phyloP scores from a whole-genome alignment of 1,139 yeast genomes.

The Nakaseomyces bracarensis region DNA sequence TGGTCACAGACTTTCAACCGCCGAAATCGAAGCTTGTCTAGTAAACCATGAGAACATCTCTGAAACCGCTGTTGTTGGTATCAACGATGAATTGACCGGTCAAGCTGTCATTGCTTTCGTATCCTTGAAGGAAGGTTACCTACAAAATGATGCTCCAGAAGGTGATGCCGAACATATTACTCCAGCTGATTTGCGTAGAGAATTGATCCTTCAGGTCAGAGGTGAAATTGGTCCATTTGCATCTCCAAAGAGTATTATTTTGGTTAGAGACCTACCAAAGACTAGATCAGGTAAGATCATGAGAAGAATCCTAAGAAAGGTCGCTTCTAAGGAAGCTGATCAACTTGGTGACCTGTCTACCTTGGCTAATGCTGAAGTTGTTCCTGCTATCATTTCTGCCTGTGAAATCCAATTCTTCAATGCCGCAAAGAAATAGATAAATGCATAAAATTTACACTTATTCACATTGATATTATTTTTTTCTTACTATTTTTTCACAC shows the following conservation, averaged over 20 bases:
- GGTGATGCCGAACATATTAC: slow-evolving; percentile 38
- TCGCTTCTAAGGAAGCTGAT: slow-evolving; percentile 82
- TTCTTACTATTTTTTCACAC: not conserved
- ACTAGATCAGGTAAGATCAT: slow-evolving; percentile 97
- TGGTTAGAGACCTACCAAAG: slow-evolving; percentile 90
- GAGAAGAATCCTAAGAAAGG: slow-evolving; percentile 95
- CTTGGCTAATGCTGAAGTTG: slow-evolving; percentile 79
- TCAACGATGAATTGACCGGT: slow-evolving; percentile 90
- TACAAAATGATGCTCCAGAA: slow-evolving; percentile 36
- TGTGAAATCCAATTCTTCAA: slow-evolving; percentile 32
- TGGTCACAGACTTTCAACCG: slow-evolving; percentile 94
- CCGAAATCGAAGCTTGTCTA: slow-evolving; percentile 93
- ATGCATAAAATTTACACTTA: not conserved
- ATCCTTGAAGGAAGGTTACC: slow-evolving; percentile 52
- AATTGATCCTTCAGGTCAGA: slow-evolving; percentile 79
- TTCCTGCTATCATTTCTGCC: slow-evolving; percentile 57
- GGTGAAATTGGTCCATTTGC: slow-evolving; percentile 97
- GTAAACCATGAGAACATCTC: slow-evolving; percentile 72
- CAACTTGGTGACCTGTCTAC: slow-evolving; percentile 92
- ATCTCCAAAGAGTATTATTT: slow-evolving; percentile 84
- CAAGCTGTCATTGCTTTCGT: slow-evolving; percentile 96
- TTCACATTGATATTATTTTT: not conserved
- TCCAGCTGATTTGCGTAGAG: slow-evolving; percentile 57
- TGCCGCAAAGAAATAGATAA: slow-evolving; percentile 11
- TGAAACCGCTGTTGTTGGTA: slow-evolving; percentile 94